Evolutionary conservation across 306 rosid genomes (phyloP).

Genomic region (Sicyos edulis): DNA sequence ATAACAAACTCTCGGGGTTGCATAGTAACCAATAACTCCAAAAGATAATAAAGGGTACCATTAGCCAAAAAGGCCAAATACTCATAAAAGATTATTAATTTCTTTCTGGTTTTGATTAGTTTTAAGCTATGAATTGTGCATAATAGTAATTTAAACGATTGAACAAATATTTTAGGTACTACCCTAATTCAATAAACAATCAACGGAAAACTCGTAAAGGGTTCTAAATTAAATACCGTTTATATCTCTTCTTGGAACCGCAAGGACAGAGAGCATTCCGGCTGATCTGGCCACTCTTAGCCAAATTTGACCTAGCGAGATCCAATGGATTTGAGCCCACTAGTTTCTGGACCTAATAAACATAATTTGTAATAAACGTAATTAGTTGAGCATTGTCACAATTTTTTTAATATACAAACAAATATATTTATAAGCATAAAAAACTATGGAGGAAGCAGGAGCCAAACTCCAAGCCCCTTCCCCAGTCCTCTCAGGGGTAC

Average conservation of each 20-base stretch:
- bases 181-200: background rate
- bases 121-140: background rate
- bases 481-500: background rate
- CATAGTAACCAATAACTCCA: background rate
- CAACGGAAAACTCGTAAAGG: background rate
- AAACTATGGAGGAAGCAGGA: background rate
- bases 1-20: background rate
- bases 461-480: background rate
- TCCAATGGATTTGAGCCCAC: constrained; percentile 74
- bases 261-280: constrained; percentile 86
- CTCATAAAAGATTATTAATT: background rate
- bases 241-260: constrained; percentile 91
- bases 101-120: background rate
- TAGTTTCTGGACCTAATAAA: constrained; percentile 68
- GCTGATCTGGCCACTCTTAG: constrained; percentile 76
- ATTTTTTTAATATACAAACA: background rate
- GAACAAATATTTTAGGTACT: background rate
- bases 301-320: constrained; percentile 77
- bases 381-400: background rate
- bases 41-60: background rate
- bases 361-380: background rate
- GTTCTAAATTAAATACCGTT: constrained; percentile 44
- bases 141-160: background rate
- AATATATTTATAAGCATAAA: background rate
- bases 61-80: too few species aligned